Base-by-base conservation (phyloP, 2,329 filamentous ascomycete species). In the Penicillium crustosum region DNA sequence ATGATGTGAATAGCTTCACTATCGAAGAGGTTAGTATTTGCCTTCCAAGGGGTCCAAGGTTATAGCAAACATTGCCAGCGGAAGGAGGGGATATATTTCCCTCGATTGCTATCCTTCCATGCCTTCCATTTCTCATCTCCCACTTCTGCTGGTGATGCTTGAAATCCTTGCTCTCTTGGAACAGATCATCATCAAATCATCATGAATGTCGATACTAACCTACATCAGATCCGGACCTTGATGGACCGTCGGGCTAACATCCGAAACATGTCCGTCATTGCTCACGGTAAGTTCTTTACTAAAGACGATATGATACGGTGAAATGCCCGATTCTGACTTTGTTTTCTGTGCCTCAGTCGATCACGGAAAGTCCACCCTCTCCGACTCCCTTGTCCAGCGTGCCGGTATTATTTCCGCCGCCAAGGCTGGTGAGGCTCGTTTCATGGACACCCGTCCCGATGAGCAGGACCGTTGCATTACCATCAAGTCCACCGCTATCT, bases 391-490 rank as follows among this genome's bases (percentile, higher is more conserved):
- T 70, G 90, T 99, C 78, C 92, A 96, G 84, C 94, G 95, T 84
- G 93, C 93, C 76, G 94, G 94, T 93, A 99, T 99, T 78, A 97
- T 99, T 79, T 97, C 94, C 73, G 90, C 91, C 73, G 91, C 91
- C 74, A 97, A 97, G 84, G 94, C 94, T 73, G 94, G 94, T 81
- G 91, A 96, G 79, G 88, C 89, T 69, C 89, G 94, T 81, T 95
- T 93, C 79, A 99, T 93, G 74, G 94, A 99, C 82, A 99, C 94
- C 66, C 90, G 94, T 82, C 83, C 89, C 68, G 94, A 99, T 79
- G 94, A 99, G 81, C 94, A 99, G 85, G 94, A 99, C 80, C 93
- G 94, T 89, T 92, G 94, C 88, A 97, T 99, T 76, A 99, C 94
- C 73, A 99, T 99, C 89, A 99, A 99, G 89, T 99, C 94, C 58